Base-by-base conservation (phyloP, 495 filamentous ascomycete genomes). In the Lasiosphaeria miniovina region DNA sequence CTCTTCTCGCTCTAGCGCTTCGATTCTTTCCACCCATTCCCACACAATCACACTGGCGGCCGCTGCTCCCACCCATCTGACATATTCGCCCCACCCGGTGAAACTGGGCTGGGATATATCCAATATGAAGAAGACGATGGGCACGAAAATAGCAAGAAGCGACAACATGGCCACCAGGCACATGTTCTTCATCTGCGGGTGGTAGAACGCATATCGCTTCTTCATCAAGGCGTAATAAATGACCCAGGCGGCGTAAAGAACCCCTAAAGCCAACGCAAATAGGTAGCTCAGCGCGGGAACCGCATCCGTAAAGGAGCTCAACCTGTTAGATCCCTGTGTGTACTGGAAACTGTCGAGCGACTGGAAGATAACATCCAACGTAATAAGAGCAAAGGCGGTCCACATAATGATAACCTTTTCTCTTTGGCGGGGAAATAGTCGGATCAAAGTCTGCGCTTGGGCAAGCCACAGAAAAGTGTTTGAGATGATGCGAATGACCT, bases 21-120 rank as follows among this genome's bases (percentile, higher is more conserved):
- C 94, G 55, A 98, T 98, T n/a, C 95, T 83, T 71, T 98, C 94
- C 15, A 98, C 94, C 94, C 94, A 98, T 72, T 98, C 94, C 94
- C 94, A 98, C 1, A 98, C 94, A 14, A 98, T 89, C 17, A 97
- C 94, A 75, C 92, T 96, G 7, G 94, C 95, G 3, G 92, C 91
- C 0, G 93, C 92, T 1, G 95, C 94, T 36, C 94, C 95, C 48
- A 98, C 95, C 94, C 95, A 98, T 65, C 94, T 80, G 54, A 98
- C 91, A 67, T 97, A 98, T 61, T 95, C 94, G 65, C 94, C 95
- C 94, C 94, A 98, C 14, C 91, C 92, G 34, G 90, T 90, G 51
- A 96, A 86, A 50, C 89, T 84, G 9, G 90, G 88, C 64, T 93
- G 87, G 11, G 89, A 87, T 48, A 98, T 93, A 71, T 98, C 94